Percentiles rank a stretch among this genome's conserved stretches.
phyloP scores from a whole-genome alignment of 2,329 filamentous ascomycete species.

The Aureobasidium mangrovei region DNA sequence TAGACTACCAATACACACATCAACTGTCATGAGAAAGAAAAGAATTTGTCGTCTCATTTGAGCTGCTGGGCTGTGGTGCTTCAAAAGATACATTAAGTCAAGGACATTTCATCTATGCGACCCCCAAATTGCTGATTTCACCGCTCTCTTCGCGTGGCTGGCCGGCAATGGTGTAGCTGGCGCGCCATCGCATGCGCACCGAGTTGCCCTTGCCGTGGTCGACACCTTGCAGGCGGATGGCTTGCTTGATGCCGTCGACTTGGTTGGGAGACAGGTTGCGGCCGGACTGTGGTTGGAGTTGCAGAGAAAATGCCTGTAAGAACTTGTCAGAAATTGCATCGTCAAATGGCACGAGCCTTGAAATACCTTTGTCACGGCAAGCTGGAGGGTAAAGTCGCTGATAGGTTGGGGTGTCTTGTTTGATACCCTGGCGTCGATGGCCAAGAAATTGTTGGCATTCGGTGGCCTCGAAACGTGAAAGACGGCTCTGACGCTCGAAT shows the following conservation, averaged over 20 bases:
- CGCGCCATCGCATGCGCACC: conserved; percentile 87
- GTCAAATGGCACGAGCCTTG: not conserved
- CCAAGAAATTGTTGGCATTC: conserved; percentile 49
- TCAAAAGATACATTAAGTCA: too few species aligned
- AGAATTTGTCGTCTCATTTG: too few species aligned
- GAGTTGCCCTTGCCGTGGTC: conserved; percentile 62
- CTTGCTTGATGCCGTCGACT: conserved; percentile 71
- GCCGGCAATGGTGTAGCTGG: conserved; percentile 63
- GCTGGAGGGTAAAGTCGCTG: conserved; percentile 75
- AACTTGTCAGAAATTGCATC: not conserved
- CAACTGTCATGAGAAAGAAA: too few species aligned
- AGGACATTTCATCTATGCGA: not conserved
- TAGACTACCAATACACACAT: too few species aligned
- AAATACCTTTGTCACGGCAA: conserved; percentile 82
- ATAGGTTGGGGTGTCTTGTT: conserved; percentile 67
- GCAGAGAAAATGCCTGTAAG: conserved; percentile 64
- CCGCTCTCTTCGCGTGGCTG: conserved; percentile 34
- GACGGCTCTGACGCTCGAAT: conserved; percentile 61
- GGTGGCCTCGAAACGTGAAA: conserved; percentile 58
- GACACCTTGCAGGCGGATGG: conserved; percentile 68
- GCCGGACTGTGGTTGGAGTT: conserved; percentile 77
- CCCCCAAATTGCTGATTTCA: conserved; percentile 12
- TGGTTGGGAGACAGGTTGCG: conserved; percentile 63
- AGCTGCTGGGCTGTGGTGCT: too few species aligned
- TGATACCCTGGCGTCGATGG: conserved; percentile 70